phyloP scores from a whole-genome alignment of 1,139 yeast species.

The Suhomyces yuchorum region DNA sequence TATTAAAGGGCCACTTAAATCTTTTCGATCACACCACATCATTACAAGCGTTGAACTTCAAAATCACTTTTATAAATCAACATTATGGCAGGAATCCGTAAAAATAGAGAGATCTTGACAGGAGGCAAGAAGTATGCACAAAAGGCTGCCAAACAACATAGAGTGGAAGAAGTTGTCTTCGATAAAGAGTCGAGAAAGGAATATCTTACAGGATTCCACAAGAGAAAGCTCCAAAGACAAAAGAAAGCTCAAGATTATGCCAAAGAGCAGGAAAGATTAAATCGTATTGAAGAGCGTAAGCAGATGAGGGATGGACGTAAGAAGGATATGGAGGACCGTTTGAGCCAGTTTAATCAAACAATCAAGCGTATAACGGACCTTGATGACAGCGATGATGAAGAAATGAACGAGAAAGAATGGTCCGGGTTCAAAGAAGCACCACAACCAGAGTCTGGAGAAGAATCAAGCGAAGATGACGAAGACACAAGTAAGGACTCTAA shows the following conservation, averaged over 20 bases:
- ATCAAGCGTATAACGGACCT: constrained; percentile 46
- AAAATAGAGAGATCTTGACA: constrained; percentile 83
- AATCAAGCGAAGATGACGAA: constrained; percentile 21
- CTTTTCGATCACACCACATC: background rate
- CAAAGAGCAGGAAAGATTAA: constrained; percentile 74
- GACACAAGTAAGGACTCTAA: constrained; percentile 15
- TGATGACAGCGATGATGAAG: constrained; percentile 36
- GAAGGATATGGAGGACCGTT: constrained; percentile 61
- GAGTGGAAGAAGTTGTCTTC: constrained; percentile 80
- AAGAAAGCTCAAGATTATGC: constrained; percentile 77
- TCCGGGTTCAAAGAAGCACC: constrained; percentile 21
- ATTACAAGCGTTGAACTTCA: background rate
- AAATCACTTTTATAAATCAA: background rate
- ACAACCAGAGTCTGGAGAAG: constrained; percentile 20
- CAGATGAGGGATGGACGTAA: constrained; percentile 69
- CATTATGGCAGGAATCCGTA: constrained; percentile 26
- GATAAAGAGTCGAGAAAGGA: constrained; percentile 75
- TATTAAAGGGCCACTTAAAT: no score
- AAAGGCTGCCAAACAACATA: constrained; percentile 60
- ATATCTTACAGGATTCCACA: constrained; percentile 92
- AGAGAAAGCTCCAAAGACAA: constrained; percentile 84
- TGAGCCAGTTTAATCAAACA: constrained; percentile 59
- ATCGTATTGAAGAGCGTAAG: constrained; percentile 75
- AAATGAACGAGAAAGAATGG: constrained; percentile 20
- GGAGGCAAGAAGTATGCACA: constrained; percentile 83